These are phyloP conservation scores for Schizonepeta tenuifolia DNA, from an alignment of 257 asterid genomes.

Conservation along the genomic window DNA sequence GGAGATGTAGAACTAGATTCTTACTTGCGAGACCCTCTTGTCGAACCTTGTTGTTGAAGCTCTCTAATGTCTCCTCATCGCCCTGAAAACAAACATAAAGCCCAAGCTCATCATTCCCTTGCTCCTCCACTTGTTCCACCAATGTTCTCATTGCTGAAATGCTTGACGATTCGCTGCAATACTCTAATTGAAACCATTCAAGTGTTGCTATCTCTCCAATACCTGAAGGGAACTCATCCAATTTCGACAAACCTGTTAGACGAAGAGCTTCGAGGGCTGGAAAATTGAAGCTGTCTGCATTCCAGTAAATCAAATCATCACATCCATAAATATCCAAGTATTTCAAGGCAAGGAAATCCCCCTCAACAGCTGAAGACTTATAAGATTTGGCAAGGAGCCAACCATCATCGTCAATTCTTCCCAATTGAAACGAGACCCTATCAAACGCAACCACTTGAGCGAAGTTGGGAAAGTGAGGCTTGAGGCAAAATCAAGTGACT, in stretches of 20 bases:
- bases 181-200: background rate
- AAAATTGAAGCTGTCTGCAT: no score
- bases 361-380: no score
- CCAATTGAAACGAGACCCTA: no score
- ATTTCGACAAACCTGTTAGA: background rate
- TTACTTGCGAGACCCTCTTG: background rate
- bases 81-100: background rate
- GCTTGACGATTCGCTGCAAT: background rate
- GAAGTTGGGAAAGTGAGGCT: no score
- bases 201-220: slow-evolving; percentile 28
- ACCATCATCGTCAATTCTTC: no score
- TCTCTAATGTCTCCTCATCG: background rate
- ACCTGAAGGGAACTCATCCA: slow-evolving; percentile 9
- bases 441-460: no score
- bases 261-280: no score
- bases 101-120: background rate
- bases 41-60: background rate
- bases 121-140: background rate
- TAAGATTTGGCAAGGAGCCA: no score
- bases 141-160: slow-evolving; percentile 14
- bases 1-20: background rate
- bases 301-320: no score
- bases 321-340: no score
- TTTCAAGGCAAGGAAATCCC: no score
- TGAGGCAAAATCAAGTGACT: background rate